Conservation (phyloP, 345 rosid species). For the Euphorbia tirucalli region DNA sequence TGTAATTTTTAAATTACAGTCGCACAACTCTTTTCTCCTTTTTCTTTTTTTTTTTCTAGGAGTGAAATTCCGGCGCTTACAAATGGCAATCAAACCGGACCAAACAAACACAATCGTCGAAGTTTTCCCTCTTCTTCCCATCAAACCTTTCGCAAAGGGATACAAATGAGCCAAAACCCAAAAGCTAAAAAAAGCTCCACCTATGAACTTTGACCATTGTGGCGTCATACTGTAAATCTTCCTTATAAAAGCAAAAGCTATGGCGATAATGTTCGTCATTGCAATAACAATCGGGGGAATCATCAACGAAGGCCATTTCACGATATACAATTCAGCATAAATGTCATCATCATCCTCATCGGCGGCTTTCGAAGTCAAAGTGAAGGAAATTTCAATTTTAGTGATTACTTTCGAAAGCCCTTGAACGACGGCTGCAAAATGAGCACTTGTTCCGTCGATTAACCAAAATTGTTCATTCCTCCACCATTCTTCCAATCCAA, state of each 20-base stretch:
- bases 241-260: constrained; percentile 61
- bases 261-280: constrained; percentile 77
- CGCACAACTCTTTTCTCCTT: no score
- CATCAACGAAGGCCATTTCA: constrained; percentile 90
- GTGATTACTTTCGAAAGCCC: constrained; percentile 82
- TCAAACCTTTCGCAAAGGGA: constrained; percentile 92
- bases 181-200: constrained; percentile 89
- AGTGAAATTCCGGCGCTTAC: no score
- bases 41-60: no score
- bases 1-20: no score
- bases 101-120: constrained; percentile 90
- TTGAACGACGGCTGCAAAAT: constrained; percentile 77
- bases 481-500: constrained; percentile 93
- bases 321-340: constrained; percentile 74
- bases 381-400: constrained; percentile 91
- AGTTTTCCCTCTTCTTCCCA: constrained; percentile 93
- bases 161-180: constrained; percentile 95
- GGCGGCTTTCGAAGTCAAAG: constrained; percentile 73
- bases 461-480: constrained; percentile 97
- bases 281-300: constrained; percentile 88
- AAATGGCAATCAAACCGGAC: constrained; percentile 91
- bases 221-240: constrained; percentile 63
- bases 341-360: constrained; percentile 74
- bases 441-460: constrained; percentile 85
- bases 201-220: constrained; percentile 82